Base-by-base conservation (phyloP, 305 asterid species). In the Nicotiana rustica region DNA sequence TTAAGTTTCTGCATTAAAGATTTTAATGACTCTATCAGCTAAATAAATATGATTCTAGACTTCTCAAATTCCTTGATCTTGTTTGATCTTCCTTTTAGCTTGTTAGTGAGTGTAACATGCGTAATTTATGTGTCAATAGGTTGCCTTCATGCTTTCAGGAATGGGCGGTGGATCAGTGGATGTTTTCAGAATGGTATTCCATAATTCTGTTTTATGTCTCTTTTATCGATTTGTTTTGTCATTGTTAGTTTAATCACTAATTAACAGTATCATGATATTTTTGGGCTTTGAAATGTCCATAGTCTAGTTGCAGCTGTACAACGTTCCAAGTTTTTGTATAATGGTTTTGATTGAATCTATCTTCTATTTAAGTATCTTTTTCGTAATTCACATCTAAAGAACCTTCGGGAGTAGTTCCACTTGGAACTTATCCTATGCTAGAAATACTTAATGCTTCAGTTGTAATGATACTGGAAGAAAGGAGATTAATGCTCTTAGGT, bases 121-220 rank as follows among this genome's bases (percentile, higher is more conserved):
- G 4, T 31, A 76, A 55, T 55, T 76, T 31, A 55, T 55, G 66
- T 86, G 80, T 82, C 82, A 79, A 82, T 89, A 96, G 99, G 99
- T 96, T 10, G 99, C 95, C 1, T 82, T 96, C 88, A 96, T 96
- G 98, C 94, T 96, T 56, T 88, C 99, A 4, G 99, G 99, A 83
- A 96, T 96, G 98, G 98, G 99, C 31, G 79, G 94, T 18, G 97
- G 87, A 80, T 85, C 95, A 18, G 80, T 88, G 61, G 98, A 96
- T 86, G 97, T 96, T 77, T 96, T 96, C 81, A 94, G 98, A 85
- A 91, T 88, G 96, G 99, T 96, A 89, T 44, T 79, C 41, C 3
- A 12, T 82, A 80, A 81, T 57, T 59, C 81, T 13, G 1, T 82
- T 66, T 77, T 61, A 2, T 81, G 67, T 29, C 33, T 85, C 78